Base-by-base conservation (phyloP, 345 rosid genomes). In the Pistacia atlantica region DNA sequence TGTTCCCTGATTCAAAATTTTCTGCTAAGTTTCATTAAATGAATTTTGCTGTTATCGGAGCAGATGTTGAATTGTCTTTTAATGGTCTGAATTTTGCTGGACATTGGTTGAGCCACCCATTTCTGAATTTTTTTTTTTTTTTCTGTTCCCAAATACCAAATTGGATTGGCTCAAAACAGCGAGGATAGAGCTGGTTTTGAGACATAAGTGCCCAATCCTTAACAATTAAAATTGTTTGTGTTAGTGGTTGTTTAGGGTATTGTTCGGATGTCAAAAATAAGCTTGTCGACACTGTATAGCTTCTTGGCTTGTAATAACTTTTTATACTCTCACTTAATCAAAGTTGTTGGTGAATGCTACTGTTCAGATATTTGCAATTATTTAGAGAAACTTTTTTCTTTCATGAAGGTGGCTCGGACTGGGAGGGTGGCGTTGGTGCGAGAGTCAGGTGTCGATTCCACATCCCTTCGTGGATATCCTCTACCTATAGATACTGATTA, bases 401-500 rank as follows among this genome's bases (percentile, higher is more conserved):
- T 71, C 20, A 11, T 83, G 87, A 86, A 91, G 95, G 93, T 91
- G 86, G 91, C 93, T 49, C 80, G 91, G 80, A 91, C 91, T 0
- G 93, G 95, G 75, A 89, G 95, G 80, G 86, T 89, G 52, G 95
- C 95, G 31, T 59, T 91, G 83, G 90, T 84, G 76, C 80, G 93
- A 67, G 95, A 91, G 84, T 91, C 89, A 7, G 93, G 91, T 59
- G 91, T 89, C 78, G 95, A 91, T 78, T 91, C 95, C 28, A 83
- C 92, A 2, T 84, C 80, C 71, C 89, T 89, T 25, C 90, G 90
- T 4, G 91, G 92, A 84, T 89, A 70, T 77, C 78, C 92, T 69
- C 89, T 89, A 69, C 91, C 95, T 48, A 55, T 85, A 66, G 59
- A 55, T 63, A 9, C 17, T 60, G 17, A 28, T 8, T 59, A 59